These are phyloP conservation scores for Coriaria nepalensis DNA, from an alignment of 306 rosid genomes.

Conservation along the genomic window DNA sequence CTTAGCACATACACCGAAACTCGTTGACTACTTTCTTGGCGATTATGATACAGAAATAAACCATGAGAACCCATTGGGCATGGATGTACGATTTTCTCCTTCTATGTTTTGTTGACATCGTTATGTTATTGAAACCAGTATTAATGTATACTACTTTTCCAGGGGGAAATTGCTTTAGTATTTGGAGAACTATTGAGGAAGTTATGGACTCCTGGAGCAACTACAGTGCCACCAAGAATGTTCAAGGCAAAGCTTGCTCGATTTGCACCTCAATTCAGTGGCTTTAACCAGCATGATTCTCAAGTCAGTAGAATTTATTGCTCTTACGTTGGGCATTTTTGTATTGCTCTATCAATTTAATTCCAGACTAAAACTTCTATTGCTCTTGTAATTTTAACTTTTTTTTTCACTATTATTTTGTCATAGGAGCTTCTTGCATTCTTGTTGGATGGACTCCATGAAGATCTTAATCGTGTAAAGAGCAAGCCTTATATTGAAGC, in stretches of 20 bases:
- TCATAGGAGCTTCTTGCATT: conserved; percentile 89
- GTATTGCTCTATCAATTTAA: conserved; percentile 15
- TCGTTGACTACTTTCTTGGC: conserved; percentile 94
- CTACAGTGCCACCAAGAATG: conserved; percentile 66
- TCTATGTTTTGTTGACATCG: conserved; percentile 8
- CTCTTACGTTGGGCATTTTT: conserved; percentile 9
- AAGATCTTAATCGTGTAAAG: conserved; percentile 96
- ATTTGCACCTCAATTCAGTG: conserved; percentile 97
- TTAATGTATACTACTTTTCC: conserved; percentile 19
- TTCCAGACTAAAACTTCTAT: no score
- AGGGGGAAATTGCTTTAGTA: conserved; percentile 97
- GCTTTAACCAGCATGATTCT: conserved; percentile 98
- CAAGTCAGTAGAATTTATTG: conserved; percentile 55
- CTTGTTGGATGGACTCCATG: conserved; percentile 96
- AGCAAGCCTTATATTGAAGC: conserved; percentile 90
- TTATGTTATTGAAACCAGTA: conserved; percentile 10
- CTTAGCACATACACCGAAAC: conserved; percentile 91
- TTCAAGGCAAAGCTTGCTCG: conserved; percentile 91
- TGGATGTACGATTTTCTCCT: conserved; percentile 54
- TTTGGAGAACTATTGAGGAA: conserved; percentile 93
- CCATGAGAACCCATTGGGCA: conserved; percentile 83
- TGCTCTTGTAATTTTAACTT: no score
- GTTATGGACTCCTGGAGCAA: conserved; percentile 97
- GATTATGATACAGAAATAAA: conserved; percentile 87
- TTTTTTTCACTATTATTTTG: conserved; percentile 4